Conservation (phyloP, 1,284 basidiomycete genomes). For the Neolentinus lepideus region DNA sequence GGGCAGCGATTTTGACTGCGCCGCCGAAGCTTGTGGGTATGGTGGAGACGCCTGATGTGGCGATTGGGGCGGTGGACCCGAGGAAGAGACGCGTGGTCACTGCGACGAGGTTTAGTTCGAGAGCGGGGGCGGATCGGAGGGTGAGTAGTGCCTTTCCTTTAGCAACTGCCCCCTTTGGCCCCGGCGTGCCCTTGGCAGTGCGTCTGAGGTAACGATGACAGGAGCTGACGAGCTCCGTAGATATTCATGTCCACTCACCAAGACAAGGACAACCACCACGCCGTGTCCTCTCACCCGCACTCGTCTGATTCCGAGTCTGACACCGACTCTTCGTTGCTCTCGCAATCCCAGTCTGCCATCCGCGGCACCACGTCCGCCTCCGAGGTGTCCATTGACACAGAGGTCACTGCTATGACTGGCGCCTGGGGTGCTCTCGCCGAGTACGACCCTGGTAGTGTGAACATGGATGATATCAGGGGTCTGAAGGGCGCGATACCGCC, state of each 20-base stretch:
- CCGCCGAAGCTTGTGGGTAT: conserved; percentile 74
- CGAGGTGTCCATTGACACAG: conserved; percentile 50
- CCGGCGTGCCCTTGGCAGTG: too few species aligned
- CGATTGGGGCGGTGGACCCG: conserved; percentile 75
- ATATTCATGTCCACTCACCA: conserved; percentile 76
- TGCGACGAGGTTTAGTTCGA: conserved; percentile 77
- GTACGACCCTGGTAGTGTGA: conserved; percentile 20
- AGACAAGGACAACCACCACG: conserved; percentile 34
- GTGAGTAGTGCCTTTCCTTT: conserved; percentile 31
- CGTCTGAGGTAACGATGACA: too few species aligned
- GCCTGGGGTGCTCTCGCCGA: conserved; percentile 62
- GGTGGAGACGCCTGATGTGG: conserved; percentile 78
- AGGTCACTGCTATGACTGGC: conserved; percentile 54
- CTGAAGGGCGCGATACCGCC: conserved; percentile 49
- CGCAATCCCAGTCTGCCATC: too few species aligned
- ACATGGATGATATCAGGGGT: conserved; percentile 38
- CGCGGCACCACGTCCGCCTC: conserved; percentile 16
- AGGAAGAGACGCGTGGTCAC: conserved; percentile 77
- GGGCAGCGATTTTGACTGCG: conserved; percentile 67
- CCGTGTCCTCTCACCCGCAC: conserved; percentile 3
- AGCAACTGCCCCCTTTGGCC: too few species aligned
- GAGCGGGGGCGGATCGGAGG: conserved; percentile 71
- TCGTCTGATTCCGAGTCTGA: neutral
- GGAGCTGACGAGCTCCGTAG: too few species aligned
- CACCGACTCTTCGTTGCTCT: conserved; percentile 7